Evolutionary conservation across 1,284 basidiomycete species (phyloP), one percentile per base, ranked within the genome.

Genomic region (Moesziomyces sp.): DNA sequence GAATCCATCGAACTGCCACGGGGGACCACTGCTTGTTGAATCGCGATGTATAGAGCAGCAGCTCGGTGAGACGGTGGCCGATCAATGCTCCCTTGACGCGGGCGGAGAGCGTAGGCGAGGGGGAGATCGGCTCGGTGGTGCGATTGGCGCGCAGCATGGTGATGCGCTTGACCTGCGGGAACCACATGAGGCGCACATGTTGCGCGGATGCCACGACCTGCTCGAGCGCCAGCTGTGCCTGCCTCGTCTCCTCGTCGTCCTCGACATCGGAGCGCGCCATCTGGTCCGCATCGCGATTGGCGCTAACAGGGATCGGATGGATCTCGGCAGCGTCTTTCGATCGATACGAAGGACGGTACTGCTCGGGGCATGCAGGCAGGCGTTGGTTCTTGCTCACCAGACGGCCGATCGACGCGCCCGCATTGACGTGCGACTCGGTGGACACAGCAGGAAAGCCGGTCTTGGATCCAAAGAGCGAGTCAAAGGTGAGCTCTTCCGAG

Each of bases 101-200:
- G 21, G 56, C 49, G 8, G 53, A 34, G 16, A 74, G 54, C 2
- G 42, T 28, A 0, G 59, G 62, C 38, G 67, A 40, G 2, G 72
- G 52, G 2, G 62, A 63, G 19, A 30, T 62, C 2, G 52, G 35
- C 44, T 93, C 91, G 54, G 86, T 85, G 1, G 93, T 92, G 54
- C 94, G 88, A 84, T 93, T 89, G 44, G 91, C 88, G 68, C 89
- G 87, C 76, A 90, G 91, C 57, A 93, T 88, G 44, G 93, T 90
- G 59, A 94, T 87, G 40, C 86, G 87, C 66, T 90, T 89, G 19
- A 90, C 89, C 61, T 92, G 90, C 2, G 95, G 93, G 86, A 91
- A 97, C 94, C 95, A 99, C 92, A 93, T 95, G 30, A 94, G 87
- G n/a, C 93, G 88, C 24, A 93, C 92, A 84, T 97, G 94, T 85